A percentile compares a stretch with the other conserved stretches of the same genome.
These are phyloP conservation scores for Globisporangium iwayamae DNA, from an alignment of 352 stramenopile species.

Conservation along the genomic window DNA sequence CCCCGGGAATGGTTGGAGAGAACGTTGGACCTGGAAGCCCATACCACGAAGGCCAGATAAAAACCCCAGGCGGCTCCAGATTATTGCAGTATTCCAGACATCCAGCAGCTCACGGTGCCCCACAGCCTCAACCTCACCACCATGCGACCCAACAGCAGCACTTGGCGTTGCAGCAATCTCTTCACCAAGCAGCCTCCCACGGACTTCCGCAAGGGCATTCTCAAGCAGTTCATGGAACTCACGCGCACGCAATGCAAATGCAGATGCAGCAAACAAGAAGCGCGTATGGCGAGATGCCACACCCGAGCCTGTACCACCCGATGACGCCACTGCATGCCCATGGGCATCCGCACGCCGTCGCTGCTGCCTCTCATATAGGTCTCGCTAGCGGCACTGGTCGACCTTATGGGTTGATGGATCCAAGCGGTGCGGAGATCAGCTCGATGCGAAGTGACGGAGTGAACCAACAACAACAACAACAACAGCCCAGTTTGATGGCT, in stretches of 20 bases:
- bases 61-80: conserved; percentile 26
- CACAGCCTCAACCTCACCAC: conserved; percentile 20
- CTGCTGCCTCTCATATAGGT: conserved; percentile 20
- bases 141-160: conserved; percentile 30
- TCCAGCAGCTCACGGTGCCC: neutral
- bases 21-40: conserved; percentile 31
- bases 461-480: neutral
- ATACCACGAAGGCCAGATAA: conserved; percentile 53
- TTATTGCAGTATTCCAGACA: conserved; percentile 44
- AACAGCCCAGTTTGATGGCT: conserved; percentile 17
- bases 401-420: conserved; percentile 26
- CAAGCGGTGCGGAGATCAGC: conserved; percentile 8
- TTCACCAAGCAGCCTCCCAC: conserved; percentile 44
- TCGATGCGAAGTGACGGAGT: conserved; percentile 7
- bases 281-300: conserved; percentile 43
- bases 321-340: conserved; percentile 41
- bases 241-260: conserved; percentile 63
- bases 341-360: conserved; percentile 22
- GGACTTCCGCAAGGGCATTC: conserved; percentile 29
- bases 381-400: conserved; percentile 23
- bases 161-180: conserved; percentile 49
- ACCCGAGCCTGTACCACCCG: conserved; percentile 50
- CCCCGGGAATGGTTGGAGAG: conserved; percentile 30
- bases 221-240: conserved; percentile 26
- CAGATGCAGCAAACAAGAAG: conserved; percentile 35